phyloP scores from a whole-genome alignment of 768 basidiomycete species.

The Xerocomus potaroensis region DNA sequence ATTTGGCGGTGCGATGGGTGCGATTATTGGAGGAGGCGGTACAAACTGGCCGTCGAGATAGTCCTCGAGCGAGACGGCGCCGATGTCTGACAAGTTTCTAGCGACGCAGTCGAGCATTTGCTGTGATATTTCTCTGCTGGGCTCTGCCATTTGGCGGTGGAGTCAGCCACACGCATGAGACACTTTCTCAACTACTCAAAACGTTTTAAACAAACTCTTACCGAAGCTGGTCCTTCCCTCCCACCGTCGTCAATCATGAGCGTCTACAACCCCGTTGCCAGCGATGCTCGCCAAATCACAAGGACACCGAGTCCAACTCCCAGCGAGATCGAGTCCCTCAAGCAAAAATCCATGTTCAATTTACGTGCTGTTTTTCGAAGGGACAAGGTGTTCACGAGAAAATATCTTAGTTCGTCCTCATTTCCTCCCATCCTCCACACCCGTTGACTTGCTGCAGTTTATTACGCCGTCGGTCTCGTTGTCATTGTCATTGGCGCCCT shows the following conservation, averaged over 20 bases:
- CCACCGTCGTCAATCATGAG: slow-evolving; percentile 10
- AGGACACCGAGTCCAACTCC: slow-evolving; percentile 65
- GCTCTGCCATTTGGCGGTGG: background rate
- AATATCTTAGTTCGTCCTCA: slow-evolving; percentile 52
- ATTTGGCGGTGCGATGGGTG: background rate
- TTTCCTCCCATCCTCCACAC: background rate
- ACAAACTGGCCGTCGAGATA: slow-evolving; percentile 18
- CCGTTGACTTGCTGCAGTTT: slow-evolving; percentile 28
- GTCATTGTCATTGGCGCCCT: slow-evolving; percentile 48
- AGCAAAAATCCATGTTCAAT: slow-evolving; percentile 39
- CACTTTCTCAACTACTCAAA: background rate
- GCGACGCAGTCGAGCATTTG: slow-evolving; percentile 20
- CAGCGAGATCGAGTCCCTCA: slow-evolving; percentile 48
- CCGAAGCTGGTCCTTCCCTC: slow-evolving; percentile 5
- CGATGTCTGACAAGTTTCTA: slow-evolving; percentile 24
- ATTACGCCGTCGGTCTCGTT: slow-evolving; percentile 47
- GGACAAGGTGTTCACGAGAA: slow-evolving; percentile 51
- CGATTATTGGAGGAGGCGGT: background rate
- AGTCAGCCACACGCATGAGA: background rate
- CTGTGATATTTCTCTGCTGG: background rate
- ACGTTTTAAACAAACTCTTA: background rate
- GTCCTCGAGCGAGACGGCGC: slow-evolving; percentile 25
- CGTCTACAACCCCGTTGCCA: slow-evolving; percentile 17
- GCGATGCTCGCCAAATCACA: slow-evolving; percentile 12
- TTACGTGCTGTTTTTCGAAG: slow-evolving; percentile 40